Evolutionary conservation across 2,329 filamentous ascomycete species (phyloP).

Genomic region (Fusarium oxysporum): DNA sequence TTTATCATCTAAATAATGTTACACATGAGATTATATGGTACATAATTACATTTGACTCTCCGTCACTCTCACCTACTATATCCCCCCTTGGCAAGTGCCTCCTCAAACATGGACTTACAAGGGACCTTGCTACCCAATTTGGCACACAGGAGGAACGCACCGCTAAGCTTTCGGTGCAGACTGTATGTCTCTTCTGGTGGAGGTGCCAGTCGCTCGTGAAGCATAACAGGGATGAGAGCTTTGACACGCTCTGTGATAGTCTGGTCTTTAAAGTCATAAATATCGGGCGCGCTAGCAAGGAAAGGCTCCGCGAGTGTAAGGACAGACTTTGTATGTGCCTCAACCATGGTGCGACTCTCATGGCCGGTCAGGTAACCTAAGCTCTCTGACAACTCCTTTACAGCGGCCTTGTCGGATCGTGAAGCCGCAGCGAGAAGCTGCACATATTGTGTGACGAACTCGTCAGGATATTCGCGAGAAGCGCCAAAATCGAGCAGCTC

Average conservation of each 20-base stretch:
- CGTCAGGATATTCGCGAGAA: slow-evolving; percentile 82
- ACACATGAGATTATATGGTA: slow-evolving; percentile 31
- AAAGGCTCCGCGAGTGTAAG: slow-evolving; percentile 95
- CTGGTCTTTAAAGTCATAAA: slow-evolving; percentile 94
- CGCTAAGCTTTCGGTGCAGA: slow-evolving; percentile 92
- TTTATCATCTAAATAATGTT: slow-evolving; percentile 33
- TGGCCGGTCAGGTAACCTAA: slow-evolving; percentile 93
- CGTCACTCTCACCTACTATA: slow-evolving; percentile 35
- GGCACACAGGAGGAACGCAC: slow-evolving; percentile 93
- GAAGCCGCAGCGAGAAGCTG: slow-evolving; percentile 84
- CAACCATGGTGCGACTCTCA: slow-evolving; percentile 86
- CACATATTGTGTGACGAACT: slow-evolving; percentile 85
- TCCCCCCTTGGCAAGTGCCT: slow-evolving; percentile 58
- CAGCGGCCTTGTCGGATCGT: slow-evolving; percentile 70
- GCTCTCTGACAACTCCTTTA: slow-evolving; percentile 76
- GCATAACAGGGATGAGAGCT: slow-evolving; percentile 90
- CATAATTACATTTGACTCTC: slow-evolving; percentile 11
- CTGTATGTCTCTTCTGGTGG: slow-evolving; percentile 98
- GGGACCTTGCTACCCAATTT: slow-evolving; percentile 83
- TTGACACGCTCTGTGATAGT: slow-evolving; percentile 96
- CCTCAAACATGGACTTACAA: slow-evolving; percentile 83
- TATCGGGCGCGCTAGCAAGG: slow-evolving; percentile 75
- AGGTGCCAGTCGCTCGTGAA: slow-evolving; percentile 86
- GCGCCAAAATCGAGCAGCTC: slow-evolving; percentile 97
- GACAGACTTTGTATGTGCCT: slow-evolving; percentile 90